Percentiles rank a stretch among this genome's conserved stretches.
These are phyloP conservation scores for Juncus inflexus DNA, from an alignment of 176 grass and related monocot genomes.

Conservation along the genomic window DNA sequence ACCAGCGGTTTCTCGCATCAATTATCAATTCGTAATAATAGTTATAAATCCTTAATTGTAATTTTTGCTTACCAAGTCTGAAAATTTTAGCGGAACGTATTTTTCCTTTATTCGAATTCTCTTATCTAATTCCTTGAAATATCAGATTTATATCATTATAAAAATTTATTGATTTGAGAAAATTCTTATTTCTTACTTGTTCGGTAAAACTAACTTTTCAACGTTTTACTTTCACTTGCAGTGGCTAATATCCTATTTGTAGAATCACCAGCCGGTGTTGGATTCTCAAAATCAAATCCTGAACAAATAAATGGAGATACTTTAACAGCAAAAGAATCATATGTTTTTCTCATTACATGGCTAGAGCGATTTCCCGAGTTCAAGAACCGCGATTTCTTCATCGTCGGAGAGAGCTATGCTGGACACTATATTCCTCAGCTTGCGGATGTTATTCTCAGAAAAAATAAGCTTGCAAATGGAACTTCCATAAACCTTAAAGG, in stretches of 20 bases:
- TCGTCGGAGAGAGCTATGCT: constrained; percentile 41
- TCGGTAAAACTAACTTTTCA: no score
- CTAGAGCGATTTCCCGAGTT: constrained; percentile 30
- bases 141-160: neutral
- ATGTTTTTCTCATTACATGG: constrained; percentile 24
- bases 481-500: constrained; percentile 34
- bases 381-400: constrained; percentile 16
- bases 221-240: constrained; percentile 31
- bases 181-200: no score
- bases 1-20: neutral
- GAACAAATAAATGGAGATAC: constrained; percentile 18
- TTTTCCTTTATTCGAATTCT: no score
- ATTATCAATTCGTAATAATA: neutral
- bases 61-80: no score
- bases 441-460: constrained; percentile 17
- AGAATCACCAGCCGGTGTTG: constrained; percentile 87
- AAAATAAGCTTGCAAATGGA: constrained; percentile 12
- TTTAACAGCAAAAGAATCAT: constrained; percentile 10
- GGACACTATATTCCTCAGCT: constrained; percentile 44
- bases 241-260: constrained; percentile 89
- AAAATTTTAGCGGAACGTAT: no score
- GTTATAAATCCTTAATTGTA: neutral
- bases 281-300: constrained; percentile 36
- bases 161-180: neutral
- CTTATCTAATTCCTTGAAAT: neutral